Base-by-base conservation (phyloP, 1,284 basidiomycete species). In the Cutaneotrichosporon sp. region DNA sequence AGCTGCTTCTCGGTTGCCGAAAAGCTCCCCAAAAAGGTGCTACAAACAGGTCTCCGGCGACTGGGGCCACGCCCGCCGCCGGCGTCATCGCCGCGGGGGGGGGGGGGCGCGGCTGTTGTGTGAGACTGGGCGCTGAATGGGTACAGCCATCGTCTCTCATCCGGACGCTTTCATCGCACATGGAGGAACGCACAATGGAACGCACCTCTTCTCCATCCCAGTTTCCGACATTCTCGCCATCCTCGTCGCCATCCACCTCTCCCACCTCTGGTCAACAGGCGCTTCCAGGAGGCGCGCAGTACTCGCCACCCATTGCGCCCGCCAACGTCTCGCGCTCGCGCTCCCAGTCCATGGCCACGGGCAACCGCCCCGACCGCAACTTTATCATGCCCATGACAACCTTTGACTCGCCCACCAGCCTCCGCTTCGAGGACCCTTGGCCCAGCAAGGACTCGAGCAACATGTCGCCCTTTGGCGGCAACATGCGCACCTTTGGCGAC, bases 211-310 rank as follows among this genome's bases (percentile, higher is more conserved):
- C 73, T 0, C 69, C 71, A 14, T 74, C 72, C 0, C 71, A 73
- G 4, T 77, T 70, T 57, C 76, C 78, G 4, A 78, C 76, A 2
- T 78, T 79, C 62, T 76, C 75, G 3, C 75, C 75, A 22, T 69
- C 71, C 11, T 76, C 75, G 1, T 73, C 72, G 0, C 72, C 74
- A 1, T 67, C 72, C 5, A 66, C 68, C 4, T 76, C 76, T 9
- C 72, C 74, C 22, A 60, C 51, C 31, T 36, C 66, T 36, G 54
- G 53, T 20, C 51, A 22, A 22, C 46, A 60, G 16, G 38, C 52
- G n/a, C 42, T 60, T 14, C 63, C 46, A 24, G 38, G 33, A 43
- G 60, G 60, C 3, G 42, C 46, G 2, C 73, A 67, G 25, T 70
- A 72, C 55, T 77, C 76, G 5, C 77, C 77, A 2, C 76, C 76